A percentile compares a stretch with the other conserved stretches of the same genome.
These are phyloP conservation scores for Conoideocrella luteorostrata DNA, from an alignment of 2,329 filamentous ascomycete genomes.

Conservation along the genomic window DNA sequence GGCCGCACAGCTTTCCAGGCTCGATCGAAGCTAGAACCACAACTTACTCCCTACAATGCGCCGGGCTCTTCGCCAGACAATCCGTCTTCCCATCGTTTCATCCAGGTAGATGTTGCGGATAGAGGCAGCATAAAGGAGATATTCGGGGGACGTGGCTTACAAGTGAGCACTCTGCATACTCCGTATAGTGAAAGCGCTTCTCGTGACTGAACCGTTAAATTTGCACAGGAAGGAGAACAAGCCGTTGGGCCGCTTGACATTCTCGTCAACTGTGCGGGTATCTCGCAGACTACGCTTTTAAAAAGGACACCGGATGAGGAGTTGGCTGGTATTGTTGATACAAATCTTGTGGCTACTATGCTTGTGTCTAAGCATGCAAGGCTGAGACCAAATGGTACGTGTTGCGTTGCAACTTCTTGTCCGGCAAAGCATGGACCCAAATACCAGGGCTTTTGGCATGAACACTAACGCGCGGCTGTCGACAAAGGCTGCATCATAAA, in stretches of 20 bases:
- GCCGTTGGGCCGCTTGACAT: slow-evolving; percentile 40
- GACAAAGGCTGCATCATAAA: slow-evolving; percentile 67
- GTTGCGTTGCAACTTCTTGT: not conserved
- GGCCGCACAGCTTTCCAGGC: slow-evolving; percentile 48
- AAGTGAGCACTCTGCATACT: not conserved
- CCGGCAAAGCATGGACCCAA: too few species aligned
- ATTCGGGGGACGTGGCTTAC: slow-evolving; percentile 14
- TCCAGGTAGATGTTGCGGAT: slow-evolving; percentile 26
- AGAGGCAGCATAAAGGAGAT: slow-evolving; percentile 22
- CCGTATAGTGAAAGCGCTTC: too few species aligned
- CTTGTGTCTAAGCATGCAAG: slow-evolving; percentile 48
- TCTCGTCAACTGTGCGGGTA: slow-evolving; percentile 74
- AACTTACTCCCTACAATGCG: slow-evolving; percentile 22
- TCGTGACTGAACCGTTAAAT: too few species aligned
- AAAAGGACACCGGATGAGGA: slow-evolving; percentile 42
- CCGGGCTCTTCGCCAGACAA: slow-evolving; percentile 9
- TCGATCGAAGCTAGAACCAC: slow-evolving; percentile 29
- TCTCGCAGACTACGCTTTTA: slow-evolving; percentile 61
- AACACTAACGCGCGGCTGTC: too few species aligned
- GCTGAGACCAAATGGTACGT: slow-evolving; percentile 25
- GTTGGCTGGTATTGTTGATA: slow-evolving; percentile 54
- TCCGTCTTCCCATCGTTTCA: slow-evolving; percentile 25
- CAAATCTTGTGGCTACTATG: slow-evolving; percentile 65
- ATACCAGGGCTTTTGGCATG: too few species aligned
- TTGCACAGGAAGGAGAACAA: not conserved